Evolutionary conservation across 2,329 filamentous ascomycete genomes (phyloP), one percentile per base, ranked within the genome.

Genomic region (Alternaria consortialis): DNA sequence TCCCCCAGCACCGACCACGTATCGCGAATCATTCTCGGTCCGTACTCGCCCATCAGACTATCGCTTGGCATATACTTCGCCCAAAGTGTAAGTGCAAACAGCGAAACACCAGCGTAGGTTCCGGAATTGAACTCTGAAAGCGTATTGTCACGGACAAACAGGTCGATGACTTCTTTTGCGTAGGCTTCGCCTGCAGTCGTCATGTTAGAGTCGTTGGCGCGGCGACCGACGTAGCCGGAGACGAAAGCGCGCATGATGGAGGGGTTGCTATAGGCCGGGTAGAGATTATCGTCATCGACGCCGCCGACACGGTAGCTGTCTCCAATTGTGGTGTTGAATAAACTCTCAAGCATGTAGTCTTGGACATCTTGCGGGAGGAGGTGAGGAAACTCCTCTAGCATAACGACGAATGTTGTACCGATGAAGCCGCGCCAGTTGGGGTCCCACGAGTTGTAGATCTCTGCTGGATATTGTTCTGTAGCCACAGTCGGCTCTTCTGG

Each of bases 341-440:
- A 74, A 20, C 83, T 86, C 40, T 84, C 79, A 0, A 87, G 72
- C 56, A 90, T 85, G 15, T 84, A 77, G 0, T 69, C 54, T 15
- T 80, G 74, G 0, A 81, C 68, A 8, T 79, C 69, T 7, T 74
- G 61, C 0, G 80, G 77, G 7, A 85, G 71, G 1, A 88, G 77
- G 58, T 84, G 71, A 0, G 80, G 72, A 54, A 86, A 89, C 63
- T 89, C 87, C 69, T 89, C 87, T 23, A 88, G 78, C 27, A 84
- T 84, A 40, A 89, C 77, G 27, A 89, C 83, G 13, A 89, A 81
- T 0, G 85, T 83, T 0, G 86, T 88, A 12, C 86, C 86, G 34
- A 89, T 81, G 58, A 90, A 89, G 0, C 87, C 87, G 51, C 87
- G 80, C 87, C 87, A 89, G 62, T 90, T 89, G 2, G 87, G 86